These are phyloP conservation scores for Taphrina populina DNA, from an alignment of 1,139 yeast genomes.

Conservation along the genomic window DNA sequence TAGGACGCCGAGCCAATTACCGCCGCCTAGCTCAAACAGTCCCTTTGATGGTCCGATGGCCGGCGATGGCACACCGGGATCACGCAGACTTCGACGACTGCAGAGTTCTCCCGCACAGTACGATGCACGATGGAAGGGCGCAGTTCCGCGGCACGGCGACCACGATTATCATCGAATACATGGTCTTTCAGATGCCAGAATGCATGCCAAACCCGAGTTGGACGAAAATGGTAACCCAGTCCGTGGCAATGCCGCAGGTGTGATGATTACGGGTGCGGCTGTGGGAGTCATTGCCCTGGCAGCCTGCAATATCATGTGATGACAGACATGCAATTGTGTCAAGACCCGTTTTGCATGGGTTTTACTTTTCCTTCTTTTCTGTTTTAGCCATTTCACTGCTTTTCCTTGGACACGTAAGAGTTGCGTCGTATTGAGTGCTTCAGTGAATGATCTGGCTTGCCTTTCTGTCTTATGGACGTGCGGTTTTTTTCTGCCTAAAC, in stretches of 20 bases:
- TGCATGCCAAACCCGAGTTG: constrained; percentile 20
- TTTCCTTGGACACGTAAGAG: too few species aligned
- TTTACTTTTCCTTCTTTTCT: too few species aligned
- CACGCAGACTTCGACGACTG: too few species aligned
- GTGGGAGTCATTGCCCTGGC: constrained; percentile 18
- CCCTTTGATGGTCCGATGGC: not conserved
- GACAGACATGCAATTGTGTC: too few species aligned
- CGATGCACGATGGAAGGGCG: not conserved
- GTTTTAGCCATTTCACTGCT: too few species aligned
- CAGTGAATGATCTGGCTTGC: too few species aligned
- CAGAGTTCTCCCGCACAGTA: too few species aligned
- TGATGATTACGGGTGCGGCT: constrained; percentile 22
- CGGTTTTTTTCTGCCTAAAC: too few species aligned
- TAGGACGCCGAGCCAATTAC: not conserved
- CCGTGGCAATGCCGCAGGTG: constrained; percentile 2
- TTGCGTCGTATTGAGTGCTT: too few species aligned
- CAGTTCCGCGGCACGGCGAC: constrained; percentile 5
- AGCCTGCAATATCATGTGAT: constrained; percentile 21
- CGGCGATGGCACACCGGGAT: too few species aligned
- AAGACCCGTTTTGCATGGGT: too few species aligned
- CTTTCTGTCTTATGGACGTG: too few species aligned
- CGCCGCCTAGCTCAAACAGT: constrained; percentile 1
- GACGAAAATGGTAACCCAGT: constrained; percentile 16
- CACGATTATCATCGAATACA: constrained; percentile 14
- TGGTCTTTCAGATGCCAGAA: constrained; percentile 11